These are phyloP conservation scores for Fusarium odoratissimum DNA, from an alignment of 2,329 filamentous ascomycete genomes.

Conservation along the genomic window DNA sequence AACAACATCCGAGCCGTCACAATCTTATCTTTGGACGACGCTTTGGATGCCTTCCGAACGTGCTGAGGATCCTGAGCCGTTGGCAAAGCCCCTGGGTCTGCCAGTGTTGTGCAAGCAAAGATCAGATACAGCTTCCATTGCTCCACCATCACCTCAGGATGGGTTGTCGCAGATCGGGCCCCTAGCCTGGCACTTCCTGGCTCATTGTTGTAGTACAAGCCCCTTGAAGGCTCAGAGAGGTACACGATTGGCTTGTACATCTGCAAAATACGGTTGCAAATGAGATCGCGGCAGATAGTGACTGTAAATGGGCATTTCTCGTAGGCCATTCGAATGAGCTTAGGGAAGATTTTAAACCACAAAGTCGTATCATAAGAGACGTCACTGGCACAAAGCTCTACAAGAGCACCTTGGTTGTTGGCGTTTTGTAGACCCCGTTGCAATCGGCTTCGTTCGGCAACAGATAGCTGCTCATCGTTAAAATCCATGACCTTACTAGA, in stretches of 20 bases:
- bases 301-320: slow-evolving; percentile 93
- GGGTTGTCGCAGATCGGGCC: slow-evolving; percentile 72
- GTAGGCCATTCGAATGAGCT: slow-evolving; percentile 89
- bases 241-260: slow-evolving; percentile 89
- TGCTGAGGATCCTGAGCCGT: slow-evolving; percentile 73
- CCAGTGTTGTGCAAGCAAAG: slow-evolving; percentile 95
- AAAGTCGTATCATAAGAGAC: slow-evolving; percentile 93
- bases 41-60: slow-evolving; percentile 81
- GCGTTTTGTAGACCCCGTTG: slow-evolving; percentile 90
- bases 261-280: slow-evolving; percentile 91
- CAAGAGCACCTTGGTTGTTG: slow-evolving; percentile 84
- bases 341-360: slow-evolving; percentile 99
- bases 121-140: slow-evolving; percentile 99
- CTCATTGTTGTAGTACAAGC: slow-evolving; percentile 72
- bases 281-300: slow-evolving; percentile 87
- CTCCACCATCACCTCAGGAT: slow-evolving; percentile 89
- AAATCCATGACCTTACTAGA: slow-evolving; percentile 90
- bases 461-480: slow-evolving; percentile 89
- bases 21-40: slow-evolving; percentile 77
- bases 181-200: slow-evolving; percentile 64
- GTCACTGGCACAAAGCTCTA: slow-evolving; percentile 95
- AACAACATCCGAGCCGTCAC: slow-evolving; percentile 91
- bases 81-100: slow-evolving; percentile 76
- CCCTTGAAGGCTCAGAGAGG: slow-evolving; percentile 78
- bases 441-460: slow-evolving; percentile 91